These are phyloP conservation scores for Porodaedalea pini DNA, from an alignment of 1,284 basidiomycete species.

Conservation along the genomic window DNA sequence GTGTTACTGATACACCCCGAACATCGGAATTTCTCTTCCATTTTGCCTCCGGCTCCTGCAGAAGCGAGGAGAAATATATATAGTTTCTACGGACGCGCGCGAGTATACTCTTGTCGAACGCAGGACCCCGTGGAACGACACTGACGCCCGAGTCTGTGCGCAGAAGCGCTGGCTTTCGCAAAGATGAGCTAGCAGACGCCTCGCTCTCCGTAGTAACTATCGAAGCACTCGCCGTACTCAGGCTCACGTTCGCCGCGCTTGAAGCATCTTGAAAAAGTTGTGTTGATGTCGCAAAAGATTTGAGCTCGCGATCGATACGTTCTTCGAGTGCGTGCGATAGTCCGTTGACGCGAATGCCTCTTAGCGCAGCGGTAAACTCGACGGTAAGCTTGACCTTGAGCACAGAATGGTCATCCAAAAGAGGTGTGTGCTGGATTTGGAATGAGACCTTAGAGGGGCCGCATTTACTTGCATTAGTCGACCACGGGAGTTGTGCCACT, in stretches of 20 bases:
- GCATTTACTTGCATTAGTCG: slow-evolving; percentile 49
- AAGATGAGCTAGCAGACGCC: slow-evolving; percentile 27
- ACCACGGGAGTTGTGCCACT: slow-evolving; percentile 75
- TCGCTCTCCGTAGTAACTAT: slow-evolving; percentile 33
- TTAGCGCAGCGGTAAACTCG: slow-evolving; percentile 77
- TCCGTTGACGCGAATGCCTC: slow-evolving; percentile 80
- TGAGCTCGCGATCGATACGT: slow-evolving; percentile 62
- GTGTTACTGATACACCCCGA: slow-evolving; percentile 88
- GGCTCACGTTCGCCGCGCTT: slow-evolving; percentile 64
- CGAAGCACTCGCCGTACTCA: slow-evolving; percentile 54
- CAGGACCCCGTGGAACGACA: slow-evolving; percentile 46
- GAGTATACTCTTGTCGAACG: slow-evolving; percentile 74
- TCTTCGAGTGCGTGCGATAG: slow-evolving; percentile 67
- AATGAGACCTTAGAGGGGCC: slow-evolving; percentile 52
- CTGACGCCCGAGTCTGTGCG: slow-evolving; percentile 20
- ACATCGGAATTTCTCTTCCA: slow-evolving; percentile 89
- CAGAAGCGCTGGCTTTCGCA: slow-evolving; percentile 35
- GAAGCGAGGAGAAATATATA: slow-evolving; percentile 94
- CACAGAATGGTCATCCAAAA: slow-evolving; percentile 71
- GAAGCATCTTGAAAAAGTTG: slow-evolving; percentile 66
- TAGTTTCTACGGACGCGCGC: slow-evolving; percentile 90
- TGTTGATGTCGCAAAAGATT: slow-evolving; percentile 48
- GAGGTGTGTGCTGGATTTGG: slow-evolving; percentile 65
- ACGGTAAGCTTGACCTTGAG: slow-evolving; percentile 77
- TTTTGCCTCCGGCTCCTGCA: slow-evolving; percentile 98